Conservation (phyloP, 225 moss, liverwort and hornwort species). For the Anthoceros angustus region DNA sequence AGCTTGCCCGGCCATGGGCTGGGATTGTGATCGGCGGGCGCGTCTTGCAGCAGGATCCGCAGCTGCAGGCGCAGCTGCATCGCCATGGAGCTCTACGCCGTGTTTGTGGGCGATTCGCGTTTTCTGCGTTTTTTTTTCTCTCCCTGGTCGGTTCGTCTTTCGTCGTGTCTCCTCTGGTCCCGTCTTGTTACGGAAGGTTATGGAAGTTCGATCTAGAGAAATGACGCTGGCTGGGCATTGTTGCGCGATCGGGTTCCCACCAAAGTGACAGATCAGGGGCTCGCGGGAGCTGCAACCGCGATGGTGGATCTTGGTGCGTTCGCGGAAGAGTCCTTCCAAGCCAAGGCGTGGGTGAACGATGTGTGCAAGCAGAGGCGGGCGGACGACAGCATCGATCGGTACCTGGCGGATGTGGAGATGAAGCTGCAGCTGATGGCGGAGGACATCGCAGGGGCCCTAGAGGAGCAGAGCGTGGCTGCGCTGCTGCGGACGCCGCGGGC, state of each 20-base stretch:
- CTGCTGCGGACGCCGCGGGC: constrained; percentile 84
- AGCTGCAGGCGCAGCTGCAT: too few species aligned
- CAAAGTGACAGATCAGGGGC: neutral
- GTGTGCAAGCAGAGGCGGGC: constrained; percentile 82
- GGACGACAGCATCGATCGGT: constrained; percentile 79
- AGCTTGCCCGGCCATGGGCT: too few species aligned
- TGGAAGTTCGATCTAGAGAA: too few species aligned
- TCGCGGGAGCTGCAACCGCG: constrained; percentile 20
- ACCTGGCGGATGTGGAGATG: constrained; percentile 93
- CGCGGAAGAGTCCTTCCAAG: constrained; percentile 76
- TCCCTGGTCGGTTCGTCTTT: too few species aligned
- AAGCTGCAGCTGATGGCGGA: constrained; percentile 99
- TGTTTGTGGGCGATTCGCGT: too few species aligned
- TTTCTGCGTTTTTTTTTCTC: too few species aligned
- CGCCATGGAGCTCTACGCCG: too few species aligned
- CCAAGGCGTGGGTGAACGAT: constrained; percentile 81
- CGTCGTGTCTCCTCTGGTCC: too few species aligned
- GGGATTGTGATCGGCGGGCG: too few species aligned
- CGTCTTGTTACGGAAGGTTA: too few species aligned
- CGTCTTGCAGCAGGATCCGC: too few species aligned
- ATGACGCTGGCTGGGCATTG: neutral
- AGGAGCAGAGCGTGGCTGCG: constrained; percentile 81
- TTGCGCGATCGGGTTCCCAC: neutral
- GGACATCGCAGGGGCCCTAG: constrained; percentile 60
- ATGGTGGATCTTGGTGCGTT: constrained; percentile 93